Conservation (phyloP, 2,329 filamentous ascomycete species). For the Anisogramma anomala region DNA sequence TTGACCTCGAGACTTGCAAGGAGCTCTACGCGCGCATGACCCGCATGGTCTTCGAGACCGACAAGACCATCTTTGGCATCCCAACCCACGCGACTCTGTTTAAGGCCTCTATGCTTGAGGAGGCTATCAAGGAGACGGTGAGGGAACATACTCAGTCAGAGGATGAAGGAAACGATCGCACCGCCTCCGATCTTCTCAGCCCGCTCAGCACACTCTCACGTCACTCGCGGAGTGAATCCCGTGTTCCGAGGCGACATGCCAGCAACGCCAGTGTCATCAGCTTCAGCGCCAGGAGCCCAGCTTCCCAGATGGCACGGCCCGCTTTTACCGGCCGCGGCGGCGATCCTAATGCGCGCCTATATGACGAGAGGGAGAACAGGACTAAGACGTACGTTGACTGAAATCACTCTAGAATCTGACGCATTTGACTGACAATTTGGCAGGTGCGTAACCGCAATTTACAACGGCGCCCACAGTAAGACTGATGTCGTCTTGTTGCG, state of each 20-base stretch:
- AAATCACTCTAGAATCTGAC: neutral
- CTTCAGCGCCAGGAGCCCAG: conserved; percentile 57
- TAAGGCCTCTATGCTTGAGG: conserved; percentile 91
- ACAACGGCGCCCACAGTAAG: conserved; percentile 65
- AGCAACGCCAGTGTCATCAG: conserved; percentile 74
- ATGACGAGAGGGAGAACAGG: conserved; percentile 73
- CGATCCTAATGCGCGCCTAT: conserved; percentile 76
- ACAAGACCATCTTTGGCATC: conserved; percentile 94
- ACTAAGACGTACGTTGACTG: conserved; percentile 67
- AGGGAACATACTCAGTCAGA: conserved; percentile 71
- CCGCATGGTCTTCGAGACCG: conserved; percentile 87
- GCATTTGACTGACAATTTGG: conserved; percentile 12
- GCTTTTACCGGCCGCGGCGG: conserved; percentile 52
- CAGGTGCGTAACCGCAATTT: conserved; percentile 82
- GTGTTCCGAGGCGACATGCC: conserved; percentile 45
- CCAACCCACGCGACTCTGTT: conserved; percentile 90
- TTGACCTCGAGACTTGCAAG: conserved; percentile 95
- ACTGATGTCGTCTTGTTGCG: conserved; percentile 63
- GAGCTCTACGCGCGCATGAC: conserved; percentile 95
- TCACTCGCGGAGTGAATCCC: conserved; percentile 30
- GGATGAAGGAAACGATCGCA: conserved; percentile 69
- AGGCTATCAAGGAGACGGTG: conserved; percentile 83
- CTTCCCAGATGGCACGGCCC: conserved; percentile 43
- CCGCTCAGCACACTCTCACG: conserved; percentile 27
- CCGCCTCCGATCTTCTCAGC: conserved; percentile 27